Percentiles rank a stretch among this genome's conserved stretches.
phyloP scores from a whole-genome alignment of 345 rosid species.

The Angophora floribunda region DNA sequence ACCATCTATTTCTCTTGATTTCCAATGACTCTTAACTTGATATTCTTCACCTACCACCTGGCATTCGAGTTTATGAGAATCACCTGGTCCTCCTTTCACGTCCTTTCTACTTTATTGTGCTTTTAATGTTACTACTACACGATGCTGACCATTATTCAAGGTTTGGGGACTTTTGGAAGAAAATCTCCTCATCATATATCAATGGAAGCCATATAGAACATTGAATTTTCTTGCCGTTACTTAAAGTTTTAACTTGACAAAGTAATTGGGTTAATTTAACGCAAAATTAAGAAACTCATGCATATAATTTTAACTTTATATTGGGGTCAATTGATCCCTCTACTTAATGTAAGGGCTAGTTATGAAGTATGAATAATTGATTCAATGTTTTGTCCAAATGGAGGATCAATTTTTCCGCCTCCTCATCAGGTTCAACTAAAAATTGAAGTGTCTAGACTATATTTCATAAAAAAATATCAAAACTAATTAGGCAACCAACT shows the following conservation, averaged over 20 bases:
- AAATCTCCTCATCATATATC: background rate
- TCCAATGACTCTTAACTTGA: background rate
- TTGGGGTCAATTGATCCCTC: background rate
- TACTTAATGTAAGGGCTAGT: background rate
- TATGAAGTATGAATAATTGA: background rate
- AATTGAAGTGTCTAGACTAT: background rate
- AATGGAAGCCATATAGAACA: background rate
- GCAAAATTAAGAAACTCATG: background rate
- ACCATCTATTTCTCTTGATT: background rate
- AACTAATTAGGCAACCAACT: background rate
- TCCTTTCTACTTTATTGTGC: accelerated
- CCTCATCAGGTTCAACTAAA: background rate
- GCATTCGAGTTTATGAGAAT: background rate
- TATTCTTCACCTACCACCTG: background rate
- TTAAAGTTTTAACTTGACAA: background rate
- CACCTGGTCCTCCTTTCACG: accelerated
- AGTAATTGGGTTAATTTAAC: background rate
- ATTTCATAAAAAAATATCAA: background rate
- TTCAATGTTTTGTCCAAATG: background rate
- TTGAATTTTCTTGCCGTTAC: background rate
- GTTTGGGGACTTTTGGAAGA: background rate
- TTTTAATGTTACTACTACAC: background rate
- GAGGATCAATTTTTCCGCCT: background rate
- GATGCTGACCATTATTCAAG: background rate
- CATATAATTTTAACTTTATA: background rate